Evolutionary conservation across 257 asterid genomes (phyloP), one percentile per base, ranked within the genome.

Genomic region (Leonotis leonurus): DNA sequence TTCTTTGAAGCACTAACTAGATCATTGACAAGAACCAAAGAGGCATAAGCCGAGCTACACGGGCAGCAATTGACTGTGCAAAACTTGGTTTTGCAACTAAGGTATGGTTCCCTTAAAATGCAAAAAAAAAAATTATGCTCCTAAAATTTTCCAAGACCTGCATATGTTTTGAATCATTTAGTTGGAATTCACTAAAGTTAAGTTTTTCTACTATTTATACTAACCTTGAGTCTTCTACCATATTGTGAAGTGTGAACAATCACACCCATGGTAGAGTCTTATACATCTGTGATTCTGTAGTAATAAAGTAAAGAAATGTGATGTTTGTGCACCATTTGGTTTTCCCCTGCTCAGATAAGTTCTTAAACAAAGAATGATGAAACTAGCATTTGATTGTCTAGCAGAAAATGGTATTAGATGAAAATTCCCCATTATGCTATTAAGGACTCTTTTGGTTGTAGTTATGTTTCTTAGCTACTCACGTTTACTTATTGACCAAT

Each of bases 31-130:
- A 80, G 97, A 79, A 83, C 93, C 24, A 92, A 86, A 64, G 98
- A 92, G 81, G 80, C 78, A 92, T 89, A 29, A 85, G 82, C 32
- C 87, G 95, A 39, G 96, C 98, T 29, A 91, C 98, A 35, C 88
- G 88, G 37, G 37, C 79, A 71, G 96, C 98, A 21, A 82, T 92
- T 54, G 98, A 92, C 66, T 84, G 96, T 77, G 95, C 95, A 24
- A 89, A 89, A 70, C 65, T 26, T 60, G 97, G 98, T 48, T 73
- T 80, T 77, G 97, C 97, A 40, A 65, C 85, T 64, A 86, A 86
- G 97, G 98, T 92, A 84, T 52, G 13, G 35, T 36, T 55, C 48
- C 24, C n/a, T 21, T 24, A 55, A 14, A 3, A 46, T 9, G 29
- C 21, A n/a, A n/a, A n/a, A n/a, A n/a, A n/a, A n/a, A n/a, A n/a